phyloP scores from a whole-genome alignment of 805 yeast species.

The Ogataea populi-albae region DNA sequence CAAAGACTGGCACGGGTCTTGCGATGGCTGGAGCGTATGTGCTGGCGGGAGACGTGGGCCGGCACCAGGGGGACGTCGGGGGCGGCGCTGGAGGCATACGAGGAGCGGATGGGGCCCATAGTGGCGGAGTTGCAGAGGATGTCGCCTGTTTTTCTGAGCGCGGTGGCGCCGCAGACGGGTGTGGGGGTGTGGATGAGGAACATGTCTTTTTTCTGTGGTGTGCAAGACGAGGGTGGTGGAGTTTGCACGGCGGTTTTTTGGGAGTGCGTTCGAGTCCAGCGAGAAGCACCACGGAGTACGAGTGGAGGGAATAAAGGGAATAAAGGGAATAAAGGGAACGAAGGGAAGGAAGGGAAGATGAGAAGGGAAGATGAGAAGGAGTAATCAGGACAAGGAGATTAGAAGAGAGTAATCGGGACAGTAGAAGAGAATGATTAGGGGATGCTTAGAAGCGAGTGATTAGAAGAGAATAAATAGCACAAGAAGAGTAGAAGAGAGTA shows the following conservation, averaged over 20 bases:
- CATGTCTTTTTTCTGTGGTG: background rate
- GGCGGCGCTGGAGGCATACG: background rate
- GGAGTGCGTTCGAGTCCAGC: constrained; percentile 1
- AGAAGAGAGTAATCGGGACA: too few species aligned
- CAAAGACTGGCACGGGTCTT: background rate
- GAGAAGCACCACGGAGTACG: too few species aligned
- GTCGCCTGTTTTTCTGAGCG: background rate
- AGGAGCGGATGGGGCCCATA: background rate
- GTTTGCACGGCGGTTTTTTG: background rate
- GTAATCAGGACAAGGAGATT: too few species aligned
- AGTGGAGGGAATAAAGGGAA: too few species aligned
- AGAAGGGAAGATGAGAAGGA: too few species aligned
- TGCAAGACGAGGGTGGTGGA: background rate
- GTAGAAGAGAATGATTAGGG: too few species aligned
- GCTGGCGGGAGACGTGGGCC: background rate
- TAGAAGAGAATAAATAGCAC: too few species aligned
- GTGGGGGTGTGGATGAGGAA: constrained; percentile 1
- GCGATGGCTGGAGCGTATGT: constrained; percentile 1
- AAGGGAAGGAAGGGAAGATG: too few species aligned
- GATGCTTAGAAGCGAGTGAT: too few species aligned
- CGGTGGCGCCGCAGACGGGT: background rate
- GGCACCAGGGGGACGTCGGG: background rate
- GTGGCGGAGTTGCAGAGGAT: background rate
- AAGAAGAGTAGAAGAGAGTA: too few species aligned
- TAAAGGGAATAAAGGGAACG: too few species aligned